phyloP scores from a whole-genome alignment of 495 filamentous ascomycete species.

The Neurospora sp. region DNA sequence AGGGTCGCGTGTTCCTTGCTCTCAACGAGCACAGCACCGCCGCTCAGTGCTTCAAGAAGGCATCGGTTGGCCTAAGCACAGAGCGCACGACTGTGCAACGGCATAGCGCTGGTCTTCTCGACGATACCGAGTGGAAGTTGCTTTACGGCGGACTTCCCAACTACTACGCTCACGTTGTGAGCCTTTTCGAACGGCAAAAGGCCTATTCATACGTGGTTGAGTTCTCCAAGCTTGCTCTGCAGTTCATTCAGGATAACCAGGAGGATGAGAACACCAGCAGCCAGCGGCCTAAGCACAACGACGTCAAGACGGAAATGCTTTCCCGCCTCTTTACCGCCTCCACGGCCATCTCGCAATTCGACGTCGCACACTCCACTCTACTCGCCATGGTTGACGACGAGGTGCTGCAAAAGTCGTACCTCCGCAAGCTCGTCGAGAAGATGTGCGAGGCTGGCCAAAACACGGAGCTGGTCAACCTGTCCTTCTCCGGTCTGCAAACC shows the following conservation, averaged over 20 bases:
- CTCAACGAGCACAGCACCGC: slow-evolving; percentile 63
- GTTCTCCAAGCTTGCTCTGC: slow-evolving; percentile 70
- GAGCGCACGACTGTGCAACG: slow-evolving; percentile 22
- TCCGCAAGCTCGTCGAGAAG: slow-evolving; percentile 55
- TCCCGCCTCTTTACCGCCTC: slow-evolving; percentile 74
- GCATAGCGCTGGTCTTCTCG: slow-evolving; percentile 52
- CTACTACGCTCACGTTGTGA: slow-evolving; percentile 80
- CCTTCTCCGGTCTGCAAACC: slow-evolving; percentile 63
- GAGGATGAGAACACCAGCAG: slow-evolving; percentile 23
- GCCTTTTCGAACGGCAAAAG: slow-evolving; percentile 67
- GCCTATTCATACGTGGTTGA: slow-evolving; percentile 71
- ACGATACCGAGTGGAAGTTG: slow-evolving; percentile 57
- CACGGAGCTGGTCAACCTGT: slow-evolving; percentile 59
- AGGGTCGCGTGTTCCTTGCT: slow-evolving; percentile 68
- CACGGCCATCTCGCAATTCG: slow-evolving; percentile 63
- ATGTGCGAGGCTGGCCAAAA: slow-evolving; percentile 60
- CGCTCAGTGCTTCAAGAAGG: slow-evolving; percentile 67
- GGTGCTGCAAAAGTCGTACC: slow-evolving; percentile 52
- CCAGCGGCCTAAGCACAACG: not conserved
- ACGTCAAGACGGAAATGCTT: slow-evolving; percentile 55
- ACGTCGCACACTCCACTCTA: slow-evolving; percentile 72
- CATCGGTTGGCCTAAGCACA: slow-evolving; percentile 63
- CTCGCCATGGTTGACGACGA: slow-evolving; percentile 52
- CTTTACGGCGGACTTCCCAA: slow-evolving; percentile 68
- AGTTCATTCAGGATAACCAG: slow-evolving; percentile 40